A percentile compares a stretch with the other conserved stretches of the same genome.
Conservation (phyloP, 495 filamentous ascomycete species). For the Podospora didyma region DNA sequence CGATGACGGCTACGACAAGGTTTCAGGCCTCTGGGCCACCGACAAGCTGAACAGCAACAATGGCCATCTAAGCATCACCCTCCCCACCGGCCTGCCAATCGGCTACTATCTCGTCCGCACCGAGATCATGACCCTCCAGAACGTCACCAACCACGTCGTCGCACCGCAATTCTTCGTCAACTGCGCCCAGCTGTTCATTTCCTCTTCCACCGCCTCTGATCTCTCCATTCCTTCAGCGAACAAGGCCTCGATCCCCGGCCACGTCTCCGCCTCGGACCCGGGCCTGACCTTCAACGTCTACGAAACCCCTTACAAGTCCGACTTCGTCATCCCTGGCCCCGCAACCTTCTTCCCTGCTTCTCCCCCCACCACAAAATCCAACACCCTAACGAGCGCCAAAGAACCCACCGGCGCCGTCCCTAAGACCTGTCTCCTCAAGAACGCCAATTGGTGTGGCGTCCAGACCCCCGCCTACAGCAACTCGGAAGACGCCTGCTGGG, state of each 20-base stretch:
- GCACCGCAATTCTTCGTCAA: conserved; percentile 65
- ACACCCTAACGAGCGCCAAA: conserved; percentile 7
- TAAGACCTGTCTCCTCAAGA: conserved; percentile 52
- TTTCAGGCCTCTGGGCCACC: conserved; percentile 58
- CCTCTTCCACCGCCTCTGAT: conserved; percentile 21
- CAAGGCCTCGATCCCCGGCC: conserved; percentile 60
- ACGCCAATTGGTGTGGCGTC: conserved; percentile 68
- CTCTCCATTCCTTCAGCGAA: conserved; percentile 35
- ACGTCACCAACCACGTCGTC: conserved; percentile 44
- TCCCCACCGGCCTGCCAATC: conserved; percentile 56
- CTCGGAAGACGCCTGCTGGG: conserved; percentile 23
- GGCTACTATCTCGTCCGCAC: conserved; percentile 67
- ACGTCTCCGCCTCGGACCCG: conserved; percentile 48
- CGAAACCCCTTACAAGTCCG: conserved; percentile 23
- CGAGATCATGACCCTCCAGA: conserved; percentile 66
- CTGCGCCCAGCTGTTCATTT: conserved; percentile 66
- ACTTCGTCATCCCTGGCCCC: conserved; percentile 61
- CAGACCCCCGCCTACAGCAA: conserved; percentile 50
- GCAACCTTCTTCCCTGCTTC: conserved; percentile 35
- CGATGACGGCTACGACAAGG: conserved; percentile 57
- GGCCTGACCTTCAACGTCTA: conserved; percentile 64
- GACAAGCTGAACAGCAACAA: conserved; percentile 60
- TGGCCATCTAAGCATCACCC: conserved; percentile 55
- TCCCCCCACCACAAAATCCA: conserved; percentile 2
- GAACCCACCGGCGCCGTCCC: conserved; percentile 47